phyloP scores from a whole-genome alignment of 306 rosid genomes.

The Fragaria ananassa region DNA sequence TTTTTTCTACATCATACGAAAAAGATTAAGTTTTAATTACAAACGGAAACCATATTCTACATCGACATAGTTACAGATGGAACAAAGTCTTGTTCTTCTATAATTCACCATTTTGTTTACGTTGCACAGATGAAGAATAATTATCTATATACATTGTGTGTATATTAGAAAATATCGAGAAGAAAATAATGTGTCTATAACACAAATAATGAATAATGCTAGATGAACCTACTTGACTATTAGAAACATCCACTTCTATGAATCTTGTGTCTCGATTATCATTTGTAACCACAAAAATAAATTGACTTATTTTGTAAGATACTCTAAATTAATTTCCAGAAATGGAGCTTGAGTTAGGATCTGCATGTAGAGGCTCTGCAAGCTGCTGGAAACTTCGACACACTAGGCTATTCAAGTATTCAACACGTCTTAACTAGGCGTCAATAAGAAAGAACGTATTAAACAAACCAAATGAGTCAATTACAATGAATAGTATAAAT shows the following conservation, averaged over 20 bases:
- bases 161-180: no score
- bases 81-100: no score
- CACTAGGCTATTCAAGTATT: not conserved
- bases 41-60: no score
- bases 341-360: not conserved
- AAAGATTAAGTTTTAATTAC: no score
- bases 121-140: no score
- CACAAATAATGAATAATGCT: no score
- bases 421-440: slow-evolving; percentile 18
- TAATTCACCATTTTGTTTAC: no score
- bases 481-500: not conserved
- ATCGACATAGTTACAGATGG: no score
- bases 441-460: slow-evolving; percentile 3
- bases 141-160: no score
- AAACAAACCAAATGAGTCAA: slow-evolving; percentile 8
- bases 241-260: no score
- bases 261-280: not conserved
- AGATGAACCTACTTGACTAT: no score
- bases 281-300: not conserved
- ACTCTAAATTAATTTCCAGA: not conserved
- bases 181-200: no score
- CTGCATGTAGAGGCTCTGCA: not conserved
- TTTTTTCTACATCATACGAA: not conserved
- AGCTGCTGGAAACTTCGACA: slow-evolving; percentile 10
- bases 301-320: not conserved